These are phyloP conservation scores for Barnettozyma wickerhamii DNA, from an alignment of 805 yeast species.

Conservation along the genomic window DNA sequence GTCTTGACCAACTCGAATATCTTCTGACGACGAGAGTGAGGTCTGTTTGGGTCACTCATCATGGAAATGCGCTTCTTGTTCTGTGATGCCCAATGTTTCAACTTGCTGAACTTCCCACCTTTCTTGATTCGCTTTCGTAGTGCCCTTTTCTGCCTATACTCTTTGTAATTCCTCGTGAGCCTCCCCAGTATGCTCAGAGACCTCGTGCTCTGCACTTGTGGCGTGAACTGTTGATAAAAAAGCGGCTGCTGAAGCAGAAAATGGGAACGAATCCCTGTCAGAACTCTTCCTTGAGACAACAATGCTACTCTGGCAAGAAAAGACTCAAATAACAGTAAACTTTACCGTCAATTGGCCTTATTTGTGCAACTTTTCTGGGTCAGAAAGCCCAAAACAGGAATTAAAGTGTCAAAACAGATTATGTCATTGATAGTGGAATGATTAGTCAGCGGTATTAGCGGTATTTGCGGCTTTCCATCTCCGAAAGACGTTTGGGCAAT, in stretches of 20 bases:
- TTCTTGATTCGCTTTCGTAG: neutral
- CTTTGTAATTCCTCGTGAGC: neutral
- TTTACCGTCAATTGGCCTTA: too few species aligned
- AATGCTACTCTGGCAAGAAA: too few species aligned
- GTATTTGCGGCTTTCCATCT: too few species aligned
- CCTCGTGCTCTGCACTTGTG: neutral
- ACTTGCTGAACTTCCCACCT: neutral
- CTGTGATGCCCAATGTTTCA: neutral
- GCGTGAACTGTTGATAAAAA: neutral
- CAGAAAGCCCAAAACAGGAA: too few species aligned
- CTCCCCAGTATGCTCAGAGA: neutral
- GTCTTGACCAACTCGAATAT: constrained; percentile 47
- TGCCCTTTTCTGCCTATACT: neutral
- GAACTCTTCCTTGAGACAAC: neutral
- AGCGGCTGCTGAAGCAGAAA: neutral
- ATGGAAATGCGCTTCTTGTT: neutral
- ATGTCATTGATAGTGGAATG: too few species aligned
- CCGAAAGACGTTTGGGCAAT: too few species aligned
- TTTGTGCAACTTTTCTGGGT: too few species aligned
- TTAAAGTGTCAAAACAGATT: too few species aligned
- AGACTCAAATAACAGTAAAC: too few species aligned
- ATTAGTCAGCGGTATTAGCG: too few species aligned
- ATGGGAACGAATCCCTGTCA: neutral
- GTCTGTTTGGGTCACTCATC: neutral
- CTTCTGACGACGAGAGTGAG: constrained; percentile 37